A percentile compares a stretch with the other conserved stretches of the same genome.
phyloP scores from a whole-genome alignment of 805 yeast species.

The Suhomyces faveliae region DNA sequence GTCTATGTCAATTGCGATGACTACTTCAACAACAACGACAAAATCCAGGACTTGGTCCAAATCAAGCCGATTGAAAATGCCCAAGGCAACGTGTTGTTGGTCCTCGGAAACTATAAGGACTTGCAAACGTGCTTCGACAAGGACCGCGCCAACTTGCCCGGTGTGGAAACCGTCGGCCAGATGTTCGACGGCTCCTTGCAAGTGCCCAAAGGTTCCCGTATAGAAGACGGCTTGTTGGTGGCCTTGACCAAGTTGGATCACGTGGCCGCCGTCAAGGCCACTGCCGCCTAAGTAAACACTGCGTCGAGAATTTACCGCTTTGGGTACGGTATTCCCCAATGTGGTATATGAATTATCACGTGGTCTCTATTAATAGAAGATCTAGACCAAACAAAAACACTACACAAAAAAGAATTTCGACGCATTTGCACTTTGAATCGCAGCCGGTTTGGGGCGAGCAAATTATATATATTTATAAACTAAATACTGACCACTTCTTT shows the following conservation, averaged over 20 bases:
- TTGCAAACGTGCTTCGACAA: slow-evolving; percentile 50
- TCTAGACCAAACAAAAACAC: slow-evolving; percentile 6
- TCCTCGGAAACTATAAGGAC: slow-evolving; percentile 65
- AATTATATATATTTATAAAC: not conserved
- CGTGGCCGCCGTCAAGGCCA: not conserved
- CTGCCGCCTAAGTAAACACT: not conserved
- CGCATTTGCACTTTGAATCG: not conserved
- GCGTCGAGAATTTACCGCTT: not conserved
- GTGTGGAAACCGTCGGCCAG: slow-evolving; percentile 53
- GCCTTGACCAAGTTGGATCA: slow-evolving; percentile 41
- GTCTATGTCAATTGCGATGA: slow-evolving; percentile 68
- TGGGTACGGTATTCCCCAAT: not conserved
- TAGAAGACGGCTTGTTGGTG: slow-evolving; percentile 71
- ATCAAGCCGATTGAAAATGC: slow-evolving; percentile 18
- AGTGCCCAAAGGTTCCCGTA: slow-evolving; percentile 55
- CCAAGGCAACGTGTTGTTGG: slow-evolving; percentile 44
- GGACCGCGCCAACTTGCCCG: slow-evolving; percentile 51
- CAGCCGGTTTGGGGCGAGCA: slow-evolving; percentile 1
- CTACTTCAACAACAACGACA: slow-evolving; percentile 41
- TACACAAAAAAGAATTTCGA: slow-evolving; percentile 3
- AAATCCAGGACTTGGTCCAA: slow-evolving; percentile 10
- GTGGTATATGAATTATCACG: not conserved
- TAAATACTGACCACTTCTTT: not conserved
- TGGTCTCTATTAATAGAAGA: slow-evolving; percentile 2
- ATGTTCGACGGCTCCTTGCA: slow-evolving; percentile 65